phyloP scores from a whole-genome alignment of 352 stramenopile genomes.

The Pythium guiyangense region DNA sequence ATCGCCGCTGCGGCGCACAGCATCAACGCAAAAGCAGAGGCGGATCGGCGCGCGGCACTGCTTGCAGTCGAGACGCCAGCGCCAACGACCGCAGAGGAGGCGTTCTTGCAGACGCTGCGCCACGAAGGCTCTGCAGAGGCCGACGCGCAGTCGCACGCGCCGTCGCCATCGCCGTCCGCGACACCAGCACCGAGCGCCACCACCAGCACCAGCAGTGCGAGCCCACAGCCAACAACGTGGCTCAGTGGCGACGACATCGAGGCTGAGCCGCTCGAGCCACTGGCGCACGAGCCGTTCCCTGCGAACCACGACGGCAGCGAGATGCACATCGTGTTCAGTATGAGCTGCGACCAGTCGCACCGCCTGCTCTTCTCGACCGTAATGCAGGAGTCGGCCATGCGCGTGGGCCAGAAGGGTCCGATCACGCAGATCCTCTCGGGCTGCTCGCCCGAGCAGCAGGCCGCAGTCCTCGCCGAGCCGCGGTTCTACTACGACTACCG shows the following conservation, averaged over 20 bases:
- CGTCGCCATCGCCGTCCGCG: too few relatives aligned
- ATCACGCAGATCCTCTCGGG: slow-evolving; percentile 54
- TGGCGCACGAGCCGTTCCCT: slow-evolving; percentile 4
- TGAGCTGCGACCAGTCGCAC: slow-evolving; percentile 35
- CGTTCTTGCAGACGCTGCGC: neutral
- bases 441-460: slow-evolving; percentile 26
- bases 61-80: neutral
- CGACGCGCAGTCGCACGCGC: too few relatives aligned
- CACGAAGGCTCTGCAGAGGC: neutral
- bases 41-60: neutral
- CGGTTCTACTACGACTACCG: slow-evolving; percentile 53
- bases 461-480: slow-evolving; percentile 25
- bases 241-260: neutral
- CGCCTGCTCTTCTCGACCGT: slow-evolving; percentile 35
- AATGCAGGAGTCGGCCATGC: slow-evolving; percentile 40
- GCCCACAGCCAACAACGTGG: neutral
- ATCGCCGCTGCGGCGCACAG: neutral
- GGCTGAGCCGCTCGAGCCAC: neutral
- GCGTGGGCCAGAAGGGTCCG: slow-evolving; percentile 30
- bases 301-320: slow-evolving; percentile 5
- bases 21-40: neutral
- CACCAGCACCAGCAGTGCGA: neutral
- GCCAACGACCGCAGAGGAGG: too few relatives aligned
- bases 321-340: slow-evolving; percentile 50
- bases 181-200: neutral